Percentiles rank a stretch among this genome's conserved stretches.
These are phyloP conservation scores for Quillaja saponaria DNA, from an alignment of 306 rosid genomes.

Conservation along the genomic window DNA sequence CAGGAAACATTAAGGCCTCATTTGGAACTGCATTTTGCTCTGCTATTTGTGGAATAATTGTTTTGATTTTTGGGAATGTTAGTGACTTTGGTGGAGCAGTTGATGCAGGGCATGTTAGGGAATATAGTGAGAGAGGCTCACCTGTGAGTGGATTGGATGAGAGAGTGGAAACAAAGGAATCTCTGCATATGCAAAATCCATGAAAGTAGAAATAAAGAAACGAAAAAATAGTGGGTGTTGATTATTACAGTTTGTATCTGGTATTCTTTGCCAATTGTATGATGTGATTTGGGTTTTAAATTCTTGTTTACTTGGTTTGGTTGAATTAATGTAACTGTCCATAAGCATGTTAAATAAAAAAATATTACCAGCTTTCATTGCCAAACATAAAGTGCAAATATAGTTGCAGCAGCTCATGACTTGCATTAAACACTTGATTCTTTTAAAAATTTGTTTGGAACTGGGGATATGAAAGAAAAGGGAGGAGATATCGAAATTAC, in stretches of 20 bases:
- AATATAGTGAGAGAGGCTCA: slow-evolving; percentile 41
- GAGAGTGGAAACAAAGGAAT: slow-evolving; percentile 21
- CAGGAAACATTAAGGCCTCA: slow-evolving; percentile 37
- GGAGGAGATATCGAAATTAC: too few relatives aligned
- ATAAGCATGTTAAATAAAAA: too few relatives aligned
- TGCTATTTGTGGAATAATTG: slow-evolving; percentile 47
- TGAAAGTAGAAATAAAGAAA: background rate
- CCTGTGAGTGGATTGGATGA: slow-evolving; percentile 37
- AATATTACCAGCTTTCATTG: too few relatives aligned
- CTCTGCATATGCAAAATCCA: slow-evolving; percentile 23
- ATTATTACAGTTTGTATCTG: slow-evolving; percentile 12
- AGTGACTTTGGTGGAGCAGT: slow-evolving; percentile 71
- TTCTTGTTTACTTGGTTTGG: too few relatives aligned
- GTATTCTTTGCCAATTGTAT: slow-evolving; percentile 37
- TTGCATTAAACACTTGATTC: too few relatives aligned
- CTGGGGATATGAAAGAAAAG: too few relatives aligned
- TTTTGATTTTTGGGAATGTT: slow-evolving; percentile 61
- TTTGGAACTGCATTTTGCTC: slow-evolving; percentile 61
- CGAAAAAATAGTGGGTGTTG: too few relatives aligned
- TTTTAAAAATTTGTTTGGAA: too few relatives aligned
- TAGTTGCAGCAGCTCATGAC: too few relatives aligned
- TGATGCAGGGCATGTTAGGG: slow-evolving; percentile 67
- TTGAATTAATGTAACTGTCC: too few relatives aligned
- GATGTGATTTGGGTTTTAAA: too few relatives aligned
- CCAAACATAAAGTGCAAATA: too few relatives aligned